These are phyloP conservation scores for Aphanomyces invadans DNA, from an alignment of 352 stramenopile species.

Conservation along the genomic window DNA sequence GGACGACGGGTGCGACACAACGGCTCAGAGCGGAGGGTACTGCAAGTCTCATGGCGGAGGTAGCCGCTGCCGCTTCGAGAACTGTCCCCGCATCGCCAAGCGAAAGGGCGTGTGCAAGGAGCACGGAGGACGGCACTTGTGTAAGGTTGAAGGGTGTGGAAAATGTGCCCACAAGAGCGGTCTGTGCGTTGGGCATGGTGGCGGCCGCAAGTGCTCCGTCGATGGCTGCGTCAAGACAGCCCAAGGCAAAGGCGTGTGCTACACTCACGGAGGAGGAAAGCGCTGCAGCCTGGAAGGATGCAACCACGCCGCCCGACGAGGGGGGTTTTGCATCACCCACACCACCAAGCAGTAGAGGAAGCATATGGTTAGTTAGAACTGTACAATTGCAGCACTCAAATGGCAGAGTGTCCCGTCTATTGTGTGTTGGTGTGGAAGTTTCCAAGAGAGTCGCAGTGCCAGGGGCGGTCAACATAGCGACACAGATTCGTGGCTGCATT, in stretches of 20 bases:
- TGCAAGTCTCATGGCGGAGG: slow-evolving; percentile 68
- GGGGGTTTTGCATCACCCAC: slow-evolving; percentile 79
- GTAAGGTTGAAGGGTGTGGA: slow-evolving; percentile 72
- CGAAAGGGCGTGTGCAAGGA: slow-evolving; percentile 83
- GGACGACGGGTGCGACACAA: slow-evolving; percentile 58
- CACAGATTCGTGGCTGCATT: too few relatives aligned
- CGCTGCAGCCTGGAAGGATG: slow-evolving; percentile 65
- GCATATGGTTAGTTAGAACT: not conserved
- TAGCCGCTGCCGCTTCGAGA: slow-evolving; percentile 60
- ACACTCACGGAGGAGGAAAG: slow-evolving; percentile 78
- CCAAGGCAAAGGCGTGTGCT: slow-evolving; percentile 76
- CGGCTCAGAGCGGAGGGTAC: slow-evolving; percentile 21
- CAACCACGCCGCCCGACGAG: slow-evolving; percentile 65
- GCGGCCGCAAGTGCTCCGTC: slow-evolving; percentile 63
- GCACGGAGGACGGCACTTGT: slow-evolving; percentile 78
- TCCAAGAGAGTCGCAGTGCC: too few relatives aligned
- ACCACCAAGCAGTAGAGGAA: not conserved
- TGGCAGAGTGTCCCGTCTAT: too few relatives aligned
- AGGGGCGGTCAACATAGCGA: too few relatives aligned
- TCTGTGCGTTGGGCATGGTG: slow-evolving; percentile 76
- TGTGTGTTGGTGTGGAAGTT: too few relatives aligned
- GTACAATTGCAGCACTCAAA: too few relatives aligned
- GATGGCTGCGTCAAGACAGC: slow-evolving; percentile 68
- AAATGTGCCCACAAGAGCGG: slow-evolving; percentile 77
- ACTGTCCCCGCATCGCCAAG: slow-evolving; percentile 60